Evolutionary conservation across 768 basidiomycete species (phyloP), one percentile per base, ranked within the genome.

Genomic region (Suillus discolor): DNA sequence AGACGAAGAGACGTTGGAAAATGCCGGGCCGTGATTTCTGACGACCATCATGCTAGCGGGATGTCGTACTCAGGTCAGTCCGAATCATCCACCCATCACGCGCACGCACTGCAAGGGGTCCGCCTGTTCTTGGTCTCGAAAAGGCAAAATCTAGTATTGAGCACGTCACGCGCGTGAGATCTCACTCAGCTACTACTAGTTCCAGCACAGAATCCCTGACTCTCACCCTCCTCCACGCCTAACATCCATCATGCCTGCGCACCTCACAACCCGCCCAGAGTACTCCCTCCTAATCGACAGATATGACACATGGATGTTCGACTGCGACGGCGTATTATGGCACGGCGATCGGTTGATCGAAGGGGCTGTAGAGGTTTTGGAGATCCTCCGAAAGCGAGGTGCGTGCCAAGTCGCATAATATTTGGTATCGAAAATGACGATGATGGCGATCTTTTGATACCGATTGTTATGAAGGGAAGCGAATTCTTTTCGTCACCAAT

Each of bases 311-410:
- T 97, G 95, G 89, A 84, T 98, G 78, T 93, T 97, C 69, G 96
- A 98, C 78, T 98, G 96, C 74, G 96, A 98, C 73, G 96, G 96
- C 16, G 96, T 98, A 25, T 82, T 98, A 41, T 98, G 96, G 93
- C 87, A 89, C 64, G 96, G 92, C 18, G 90, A 92, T 77, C 81
- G 83, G 57, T 80, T 92, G 38, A 86, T 96, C 70, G 89, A 93
- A 18, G 94, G 94, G 11, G 90, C 88, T 3, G 78, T 86, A 49
- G 86, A 94, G 54, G 93, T 94, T 23, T 82, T 98, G 68, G 79
- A 83, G 57, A 79, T 90, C 65, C 80, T 97, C 69, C 86, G 96
- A 67, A 81, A 82, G 66, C 83, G 83, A 76, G 89, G 94, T 53
- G 28, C 28, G 51, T 18, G 16, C 16, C 28, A 28, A 8, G 28